phyloP scores from a whole-genome alignment of 139 green algal genomes.

The Zygnema circumcarinatum region DNA sequence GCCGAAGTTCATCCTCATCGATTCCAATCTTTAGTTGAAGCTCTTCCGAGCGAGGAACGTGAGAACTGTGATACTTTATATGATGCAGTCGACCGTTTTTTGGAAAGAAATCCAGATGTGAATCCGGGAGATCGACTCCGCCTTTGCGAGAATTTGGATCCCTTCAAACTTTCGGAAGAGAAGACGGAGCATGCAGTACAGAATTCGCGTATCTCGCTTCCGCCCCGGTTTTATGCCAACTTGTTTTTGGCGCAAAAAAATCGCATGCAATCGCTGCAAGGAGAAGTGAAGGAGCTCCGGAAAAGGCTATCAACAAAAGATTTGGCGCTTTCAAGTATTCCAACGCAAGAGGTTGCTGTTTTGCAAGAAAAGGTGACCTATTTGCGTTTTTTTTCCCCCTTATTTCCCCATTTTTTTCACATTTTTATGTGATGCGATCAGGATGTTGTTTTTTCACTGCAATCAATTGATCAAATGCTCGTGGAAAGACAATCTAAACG shows the following conservation, averaged over 20 bases:
- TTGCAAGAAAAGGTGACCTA: too few relatives aligned
- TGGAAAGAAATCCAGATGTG: background rate
- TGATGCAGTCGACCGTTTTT: background rate
- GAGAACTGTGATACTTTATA: background rate
- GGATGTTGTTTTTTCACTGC: too few relatives aligned
- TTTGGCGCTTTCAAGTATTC: too few relatives aligned
- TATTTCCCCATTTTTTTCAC: too few relatives aligned
- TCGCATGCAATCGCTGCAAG: background rate
- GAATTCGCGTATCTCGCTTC: background rate
- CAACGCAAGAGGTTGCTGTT: too few relatives aligned
- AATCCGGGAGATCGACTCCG: background rate
- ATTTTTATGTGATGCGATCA: too few relatives aligned
- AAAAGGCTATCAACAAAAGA: too few relatives aligned
- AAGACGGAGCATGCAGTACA: background rate
- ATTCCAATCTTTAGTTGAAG: background rate
- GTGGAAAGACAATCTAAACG: too few relatives aligned
- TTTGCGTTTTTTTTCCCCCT: too few relatives aligned
- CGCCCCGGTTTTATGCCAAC: background rate
- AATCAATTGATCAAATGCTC: too few relatives aligned
- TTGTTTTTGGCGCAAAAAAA: background rate
- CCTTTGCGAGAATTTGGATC: background rate
- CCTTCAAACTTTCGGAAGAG: background rate
- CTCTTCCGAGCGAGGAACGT: background rate
- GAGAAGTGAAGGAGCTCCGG: background rate
- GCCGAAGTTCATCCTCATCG: background rate